A percentile compares a stretch with the other conserved stretches of the same genome.
These are phyloP conservation scores for Arachis stenosperma DNA, from an alignment of 306 rosid genomes.

Conservation along the genomic window DNA sequence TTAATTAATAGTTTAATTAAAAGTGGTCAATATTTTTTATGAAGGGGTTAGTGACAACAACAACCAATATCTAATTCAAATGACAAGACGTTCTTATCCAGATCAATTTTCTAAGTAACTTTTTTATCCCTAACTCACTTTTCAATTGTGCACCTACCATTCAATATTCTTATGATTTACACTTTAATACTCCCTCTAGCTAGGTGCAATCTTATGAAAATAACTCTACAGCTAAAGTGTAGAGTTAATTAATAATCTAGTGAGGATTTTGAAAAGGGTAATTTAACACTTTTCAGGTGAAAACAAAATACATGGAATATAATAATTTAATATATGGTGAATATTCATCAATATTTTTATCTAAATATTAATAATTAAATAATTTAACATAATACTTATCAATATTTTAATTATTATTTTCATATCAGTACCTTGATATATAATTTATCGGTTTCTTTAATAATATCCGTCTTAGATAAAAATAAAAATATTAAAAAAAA, in stretches of 20 bases:
- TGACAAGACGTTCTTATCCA: background rate
- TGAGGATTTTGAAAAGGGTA: background rate
- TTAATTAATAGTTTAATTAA: too few relatives aligned
- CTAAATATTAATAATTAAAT: too few relatives aligned
- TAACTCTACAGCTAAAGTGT: background rate
- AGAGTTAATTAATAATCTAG: background rate
- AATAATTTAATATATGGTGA: background rate
- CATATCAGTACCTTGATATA: too few relatives aligned
- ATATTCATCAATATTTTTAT: too few relatives aligned
- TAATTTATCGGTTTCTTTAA: too few relatives aligned
- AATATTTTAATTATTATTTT: too few relatives aligned
- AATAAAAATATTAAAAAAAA: too few relatives aligned
- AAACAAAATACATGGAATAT: constrained; percentile 2
- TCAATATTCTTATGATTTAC: background rate
- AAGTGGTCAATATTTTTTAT: too few relatives aligned
- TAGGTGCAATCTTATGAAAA: background rate
- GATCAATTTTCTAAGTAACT: background rate
- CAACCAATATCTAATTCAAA: background rate
- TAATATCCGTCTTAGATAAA: too few relatives aligned
- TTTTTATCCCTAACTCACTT: background rate
- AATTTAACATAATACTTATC: too few relatives aligned
- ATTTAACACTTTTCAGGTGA: background rate
- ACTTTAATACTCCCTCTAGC: background rate
- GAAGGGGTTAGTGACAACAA: too few relatives aligned
- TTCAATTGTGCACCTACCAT: constrained; percentile 5